Conservation (phyloP, 176 grass and related monocot genomes). For the Tillandsia leiboldiana region DNA sequence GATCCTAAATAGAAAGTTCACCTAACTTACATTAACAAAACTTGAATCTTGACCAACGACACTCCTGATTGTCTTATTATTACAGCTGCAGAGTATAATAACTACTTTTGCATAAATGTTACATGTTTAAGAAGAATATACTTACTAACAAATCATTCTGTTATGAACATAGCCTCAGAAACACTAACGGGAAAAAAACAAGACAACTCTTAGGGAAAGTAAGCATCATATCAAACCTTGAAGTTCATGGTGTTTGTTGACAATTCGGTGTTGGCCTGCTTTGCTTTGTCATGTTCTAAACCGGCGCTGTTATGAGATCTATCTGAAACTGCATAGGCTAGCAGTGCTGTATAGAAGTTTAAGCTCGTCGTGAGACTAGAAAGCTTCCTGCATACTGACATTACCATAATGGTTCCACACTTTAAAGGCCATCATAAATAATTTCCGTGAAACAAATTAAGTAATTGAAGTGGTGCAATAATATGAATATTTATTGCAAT, state of each 20-base stretch:
- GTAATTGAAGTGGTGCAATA: no score
- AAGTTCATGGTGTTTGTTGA: not conserved
- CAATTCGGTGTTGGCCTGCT: not conserved
- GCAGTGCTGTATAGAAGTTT: not conserved
- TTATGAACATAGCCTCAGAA: not conserved
- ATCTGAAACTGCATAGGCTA: constrained; percentile 3
- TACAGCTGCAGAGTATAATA: no score
- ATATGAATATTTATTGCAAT: no score
- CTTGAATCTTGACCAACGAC: no score
- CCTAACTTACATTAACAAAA: no score
- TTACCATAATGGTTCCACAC: not conserved
- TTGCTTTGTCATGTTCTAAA: not conserved
- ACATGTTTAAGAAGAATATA: no score
- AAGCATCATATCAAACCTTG: constrained; percentile 3
- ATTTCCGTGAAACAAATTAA: no score
- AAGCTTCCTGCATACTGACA: not conserved
- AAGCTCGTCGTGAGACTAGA: not conserved
- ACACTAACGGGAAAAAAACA: not conserved
- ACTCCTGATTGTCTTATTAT: no score
- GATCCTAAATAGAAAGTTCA: no score
- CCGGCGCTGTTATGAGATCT: constrained; percentile 19
- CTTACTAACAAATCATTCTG: no score
- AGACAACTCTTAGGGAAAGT: not conserved
- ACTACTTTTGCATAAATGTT: no score
- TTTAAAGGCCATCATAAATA: not conserved